Conservation (phyloP, 176 grass and related monocot species). For the Elymus sibiricus region DNA sequence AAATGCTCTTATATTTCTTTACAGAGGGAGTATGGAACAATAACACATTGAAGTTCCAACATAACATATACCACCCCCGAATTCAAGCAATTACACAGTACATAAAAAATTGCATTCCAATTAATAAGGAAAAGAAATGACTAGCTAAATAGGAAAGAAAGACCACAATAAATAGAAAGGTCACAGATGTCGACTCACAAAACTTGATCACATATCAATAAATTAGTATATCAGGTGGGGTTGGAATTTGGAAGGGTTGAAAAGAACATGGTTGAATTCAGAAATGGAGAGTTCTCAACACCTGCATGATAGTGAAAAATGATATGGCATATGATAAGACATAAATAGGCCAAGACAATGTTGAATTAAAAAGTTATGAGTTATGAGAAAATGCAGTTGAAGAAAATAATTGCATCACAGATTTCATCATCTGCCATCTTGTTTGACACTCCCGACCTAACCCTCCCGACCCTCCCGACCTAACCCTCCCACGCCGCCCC, state of each 20-base stretch:
- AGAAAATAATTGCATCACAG: neutral
- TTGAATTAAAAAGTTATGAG: neutral
- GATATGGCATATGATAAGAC: neutral
- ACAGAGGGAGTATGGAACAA: neutral
- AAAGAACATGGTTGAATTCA: neutral
- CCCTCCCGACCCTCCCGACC: too few species aligned
- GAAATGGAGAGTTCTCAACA: neutral
- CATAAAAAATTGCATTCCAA: neutral
- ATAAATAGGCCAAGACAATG: neutral
- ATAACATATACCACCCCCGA: neutral
- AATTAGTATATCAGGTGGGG: neutral
- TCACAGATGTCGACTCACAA: neutral
- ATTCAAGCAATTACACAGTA: neutral
- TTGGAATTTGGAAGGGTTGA: neutral
- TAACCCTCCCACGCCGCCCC: too few species aligned
- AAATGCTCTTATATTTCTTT: too few species aligned
- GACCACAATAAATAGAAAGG: neutral
- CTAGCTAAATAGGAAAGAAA: neutral
- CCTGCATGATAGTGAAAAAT: neutral
- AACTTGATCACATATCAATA: neutral
- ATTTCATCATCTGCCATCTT: too few species aligned
- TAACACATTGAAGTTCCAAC: neutral
- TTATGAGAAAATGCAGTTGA: neutral
- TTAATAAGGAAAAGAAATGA: neutral
- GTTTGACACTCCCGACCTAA: too few species aligned